These are phyloP conservation scores for Gaeumannomyces sp. DNA, from an alignment of 2,329 filamentous ascomycete species.

Conservation along the genomic window DNA sequence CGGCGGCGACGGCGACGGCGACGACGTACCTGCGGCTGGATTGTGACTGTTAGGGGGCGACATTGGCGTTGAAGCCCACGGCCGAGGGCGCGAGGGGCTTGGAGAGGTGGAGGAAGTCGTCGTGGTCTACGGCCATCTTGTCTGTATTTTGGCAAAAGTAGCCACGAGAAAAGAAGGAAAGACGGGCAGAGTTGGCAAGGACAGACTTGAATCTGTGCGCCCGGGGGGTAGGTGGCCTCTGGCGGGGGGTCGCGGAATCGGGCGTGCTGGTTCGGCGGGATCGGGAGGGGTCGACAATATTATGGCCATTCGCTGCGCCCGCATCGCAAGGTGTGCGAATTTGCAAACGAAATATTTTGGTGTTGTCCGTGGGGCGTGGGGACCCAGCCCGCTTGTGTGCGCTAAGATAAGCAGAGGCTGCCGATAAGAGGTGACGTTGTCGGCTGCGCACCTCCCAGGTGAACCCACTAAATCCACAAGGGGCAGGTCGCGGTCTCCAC, in stretches of 20 bases:
- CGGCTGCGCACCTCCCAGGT: neutral
- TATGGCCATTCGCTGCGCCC: constrained; percentile 21
- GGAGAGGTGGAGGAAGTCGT: constrained; percentile 90
- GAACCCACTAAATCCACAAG: constrained; percentile 14
- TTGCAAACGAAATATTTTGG: constrained; percentile 20
- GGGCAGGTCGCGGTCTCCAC: neutral
- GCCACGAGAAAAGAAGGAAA: neutral
- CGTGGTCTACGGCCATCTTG: constrained; percentile 74
- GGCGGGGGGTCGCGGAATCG: constrained; percentile 1
- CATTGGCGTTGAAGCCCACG: constrained; percentile 74
- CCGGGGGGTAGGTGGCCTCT: constrained; percentile 1
- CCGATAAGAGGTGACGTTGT: constrained; percentile 9
- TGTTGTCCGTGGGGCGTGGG: constrained; percentile 32
- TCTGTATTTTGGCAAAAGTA: constrained; percentile 12
- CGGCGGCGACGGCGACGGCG: too few relatives aligned
- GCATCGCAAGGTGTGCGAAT: constrained; percentile 5
- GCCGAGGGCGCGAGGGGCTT: constrained; percentile 80
- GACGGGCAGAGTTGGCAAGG: neutral
- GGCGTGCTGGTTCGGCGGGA: constrained; percentile 5
- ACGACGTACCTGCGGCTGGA: constrained; percentile 76
- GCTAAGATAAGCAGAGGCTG: constrained; percentile 40
- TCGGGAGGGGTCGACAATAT: constrained; percentile 18
- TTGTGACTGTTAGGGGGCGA: constrained; percentile 85
- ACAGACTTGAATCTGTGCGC: neutral
- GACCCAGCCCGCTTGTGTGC: constrained; percentile 40